phyloP scores from a whole-genome alignment of 106 monocot genomes.

The Alisma plantagoaquatica region DNA sequence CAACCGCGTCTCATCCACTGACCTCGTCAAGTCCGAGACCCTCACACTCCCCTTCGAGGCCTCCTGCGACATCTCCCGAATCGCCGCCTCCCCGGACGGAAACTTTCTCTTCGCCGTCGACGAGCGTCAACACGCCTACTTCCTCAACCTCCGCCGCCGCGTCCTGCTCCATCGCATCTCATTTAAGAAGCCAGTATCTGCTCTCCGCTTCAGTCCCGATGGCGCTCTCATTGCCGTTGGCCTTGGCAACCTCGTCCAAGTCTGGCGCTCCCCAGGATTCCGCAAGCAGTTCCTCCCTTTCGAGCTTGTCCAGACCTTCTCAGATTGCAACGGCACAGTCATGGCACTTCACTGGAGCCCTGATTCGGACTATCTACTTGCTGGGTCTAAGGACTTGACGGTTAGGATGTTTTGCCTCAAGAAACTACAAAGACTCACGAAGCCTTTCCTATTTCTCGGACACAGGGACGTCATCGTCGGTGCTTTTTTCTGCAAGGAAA shows the following conservation, averaged over 20 bases:
- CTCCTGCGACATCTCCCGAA: slow-evolving; percentile 55
- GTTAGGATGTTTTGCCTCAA: slow-evolving; percentile 43
- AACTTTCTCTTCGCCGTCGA: slow-evolving; percentile 64
- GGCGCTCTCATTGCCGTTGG: slow-evolving; percentile 67
- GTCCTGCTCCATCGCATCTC: slow-evolving; percentile 66
- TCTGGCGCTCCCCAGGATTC: slow-evolving; percentile 81
- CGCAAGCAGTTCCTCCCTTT: slow-evolving; percentile 84
- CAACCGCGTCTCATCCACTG: slow-evolving; percentile 75
- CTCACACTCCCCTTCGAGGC: slow-evolving; percentile 74
- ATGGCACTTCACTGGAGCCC: slow-evolving; percentile 74
- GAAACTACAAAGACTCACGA: slow-evolving; percentile 14
- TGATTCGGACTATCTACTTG: slow-evolving; percentile 59
- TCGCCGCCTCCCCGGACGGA: slow-evolving; percentile 53
- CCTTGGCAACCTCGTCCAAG: slow-evolving; percentile 64
- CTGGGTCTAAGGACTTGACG: slow-evolving; percentile 75
- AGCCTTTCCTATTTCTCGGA: slow-evolving; percentile 73
- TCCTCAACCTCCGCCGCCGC: slow-evolving; percentile 63
- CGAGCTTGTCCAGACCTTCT: slow-evolving; percentile 49
- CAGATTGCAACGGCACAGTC: slow-evolving; percentile 35
- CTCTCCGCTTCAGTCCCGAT: slow-evolving; percentile 65
- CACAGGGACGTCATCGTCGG: slow-evolving; percentile 72
- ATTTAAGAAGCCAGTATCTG: slow-evolving; percentile 52
- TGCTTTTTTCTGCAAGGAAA: slow-evolving; percentile 56
- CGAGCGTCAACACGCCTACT: slow-evolving; percentile 38
- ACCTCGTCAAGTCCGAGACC: slow-evolving; percentile 55